Evolutionary conservation across 257 asterid species (phyloP).

Genomic region (Scutellaria minor): DNA sequence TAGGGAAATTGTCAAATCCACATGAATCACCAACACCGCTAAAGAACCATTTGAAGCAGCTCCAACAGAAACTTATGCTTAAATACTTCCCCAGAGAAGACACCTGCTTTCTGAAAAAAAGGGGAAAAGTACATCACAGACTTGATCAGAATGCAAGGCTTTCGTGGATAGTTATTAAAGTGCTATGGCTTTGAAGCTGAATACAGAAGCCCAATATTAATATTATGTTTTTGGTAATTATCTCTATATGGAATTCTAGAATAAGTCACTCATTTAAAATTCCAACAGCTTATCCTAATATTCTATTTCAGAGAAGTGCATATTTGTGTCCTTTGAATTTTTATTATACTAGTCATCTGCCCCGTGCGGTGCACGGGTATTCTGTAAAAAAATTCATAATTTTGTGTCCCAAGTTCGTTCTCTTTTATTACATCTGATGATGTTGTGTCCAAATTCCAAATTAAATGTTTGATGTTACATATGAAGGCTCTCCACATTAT

Average conservation of each 20-base stretch:
- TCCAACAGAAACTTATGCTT: slow-evolving; percentile 92
- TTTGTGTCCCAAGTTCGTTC: too few relatives aligned
- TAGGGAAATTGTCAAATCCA: slow-evolving; percentile 94
- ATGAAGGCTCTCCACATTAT: too few relatives aligned
- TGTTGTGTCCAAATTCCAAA: too few relatives aligned
- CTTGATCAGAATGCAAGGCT: slow-evolving; percentile 23
- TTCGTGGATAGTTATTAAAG: neutral
- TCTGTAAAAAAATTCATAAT: too few relatives aligned
- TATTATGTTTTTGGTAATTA: neutral
- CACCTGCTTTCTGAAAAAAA: slow-evolving; percentile 78
- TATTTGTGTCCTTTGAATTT: neutral
- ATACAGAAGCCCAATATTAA: neutral
- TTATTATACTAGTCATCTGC: neutral
- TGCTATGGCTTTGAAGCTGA: neutral
- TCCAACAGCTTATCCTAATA: neutral
- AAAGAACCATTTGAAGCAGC: slow-evolving; percentile 98
- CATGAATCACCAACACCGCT: slow-evolving; percentile 96
- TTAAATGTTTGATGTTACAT: too few relatives aligned
- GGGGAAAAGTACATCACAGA: neutral
- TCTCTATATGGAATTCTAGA: neutral
- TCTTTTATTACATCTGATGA: too few relatives aligned
- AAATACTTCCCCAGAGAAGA: slow-evolving; percentile 83
- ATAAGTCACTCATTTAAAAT: neutral
- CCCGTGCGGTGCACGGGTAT: too few relatives aligned
- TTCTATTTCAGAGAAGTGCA: neutral